Conservation (phyloP, 768 basidiomycete species). For the Daedaleopsis nitida region DNA sequence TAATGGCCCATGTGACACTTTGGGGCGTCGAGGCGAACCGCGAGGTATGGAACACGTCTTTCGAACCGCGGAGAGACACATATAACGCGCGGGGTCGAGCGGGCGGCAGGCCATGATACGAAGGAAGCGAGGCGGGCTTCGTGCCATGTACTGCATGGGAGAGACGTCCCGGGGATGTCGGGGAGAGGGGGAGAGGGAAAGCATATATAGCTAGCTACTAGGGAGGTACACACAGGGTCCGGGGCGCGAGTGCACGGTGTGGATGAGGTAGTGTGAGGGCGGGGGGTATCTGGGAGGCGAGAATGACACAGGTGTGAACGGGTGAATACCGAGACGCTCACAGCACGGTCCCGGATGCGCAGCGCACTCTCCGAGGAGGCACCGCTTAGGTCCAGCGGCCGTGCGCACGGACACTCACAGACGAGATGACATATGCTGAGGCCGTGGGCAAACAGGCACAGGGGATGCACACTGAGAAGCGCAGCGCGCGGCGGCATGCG, state of each 20-base stretch:
- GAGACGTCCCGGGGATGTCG: constrained; percentile 5
- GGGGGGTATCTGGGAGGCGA: constrained; percentile 3
- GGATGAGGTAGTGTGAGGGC: constrained; percentile 7
- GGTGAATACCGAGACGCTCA: constrained; percentile 7
- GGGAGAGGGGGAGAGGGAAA: background rate
- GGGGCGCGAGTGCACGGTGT: background rate
- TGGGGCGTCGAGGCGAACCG: background rate
- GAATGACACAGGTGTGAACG: constrained; percentile 8
- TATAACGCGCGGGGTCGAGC: background rate
- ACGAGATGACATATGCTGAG: constrained; percentile 1
- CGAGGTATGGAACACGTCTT: background rate
- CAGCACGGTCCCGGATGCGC: background rate
- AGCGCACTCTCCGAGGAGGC: constrained; percentile 2
- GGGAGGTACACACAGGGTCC: background rate
- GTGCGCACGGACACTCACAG: background rate
- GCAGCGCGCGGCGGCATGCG: background rate
- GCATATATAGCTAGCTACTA: constrained; percentile 18
- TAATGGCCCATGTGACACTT: background rate
- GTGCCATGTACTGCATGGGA: constrained; percentile 1
- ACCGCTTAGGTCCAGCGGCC: background rate
- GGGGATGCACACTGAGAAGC: background rate
- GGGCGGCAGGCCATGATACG: background rate
- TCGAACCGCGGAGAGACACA: background rate
- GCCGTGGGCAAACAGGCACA: constrained; percentile 12
- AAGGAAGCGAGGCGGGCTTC: background rate